Evolutionary conservation across 2,329 filamentous ascomycete species (phyloP), one percentile per base, ranked within the genome.

Genomic region (Ceratocystiopsis brevicomis): DNA sequence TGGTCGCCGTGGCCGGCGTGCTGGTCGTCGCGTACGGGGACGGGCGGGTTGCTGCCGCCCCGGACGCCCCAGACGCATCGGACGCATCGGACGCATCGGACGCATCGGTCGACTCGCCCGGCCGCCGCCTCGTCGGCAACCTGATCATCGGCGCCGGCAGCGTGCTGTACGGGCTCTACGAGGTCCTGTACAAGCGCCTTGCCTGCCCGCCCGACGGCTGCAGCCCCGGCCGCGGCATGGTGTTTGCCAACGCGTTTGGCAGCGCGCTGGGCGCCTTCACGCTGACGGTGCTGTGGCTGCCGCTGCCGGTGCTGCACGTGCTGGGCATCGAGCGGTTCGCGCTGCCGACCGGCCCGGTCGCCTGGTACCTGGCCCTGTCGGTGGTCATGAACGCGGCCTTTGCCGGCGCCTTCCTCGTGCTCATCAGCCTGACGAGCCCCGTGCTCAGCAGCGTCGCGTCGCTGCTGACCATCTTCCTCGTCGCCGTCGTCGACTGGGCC

Each of bases 1-100:
- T 75, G 12, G 73, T 98, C 36, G 90, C 90, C 44, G 92, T 96
- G 47, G 62, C 76, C 0, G 90, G 90, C 40, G 90, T 98, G 16
- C 68, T 98, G 34, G 71, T 96, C n/a, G 87, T 98, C 18, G 90
- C 88, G 3, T 96, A 98, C 55, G 90, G 88, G 35, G 88, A 92
- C 58, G 65, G 70, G 12, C 68, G 65, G 19, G 58, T n/a, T n/a
- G n/a, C n/a, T n/a, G n/a, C n/a, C n/a, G n/a, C n/a, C n/a, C n/a
- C n/a, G n/a, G n/a, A n/a, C n/a, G n/a, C n/a, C n/a, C n/a, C n/a
- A n/a, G n/a, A n/a, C n/a, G n/a, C n/a, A n/a, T n/a, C n/a, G n/a
- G n/a, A n/a, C n/a, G n/a, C n/a, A n/a, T n/a, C n/a, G n/a, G n/a
- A n/a, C n/a, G n/a, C n/a, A n/a, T n/a, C n/a, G n/a, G n/a, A n/a